Percentiles rank a stretch among this genome's conserved stretches.
Conservation (phyloP, 108 stramenopile genomes). For the Mediolabrus comicus region DNA sequence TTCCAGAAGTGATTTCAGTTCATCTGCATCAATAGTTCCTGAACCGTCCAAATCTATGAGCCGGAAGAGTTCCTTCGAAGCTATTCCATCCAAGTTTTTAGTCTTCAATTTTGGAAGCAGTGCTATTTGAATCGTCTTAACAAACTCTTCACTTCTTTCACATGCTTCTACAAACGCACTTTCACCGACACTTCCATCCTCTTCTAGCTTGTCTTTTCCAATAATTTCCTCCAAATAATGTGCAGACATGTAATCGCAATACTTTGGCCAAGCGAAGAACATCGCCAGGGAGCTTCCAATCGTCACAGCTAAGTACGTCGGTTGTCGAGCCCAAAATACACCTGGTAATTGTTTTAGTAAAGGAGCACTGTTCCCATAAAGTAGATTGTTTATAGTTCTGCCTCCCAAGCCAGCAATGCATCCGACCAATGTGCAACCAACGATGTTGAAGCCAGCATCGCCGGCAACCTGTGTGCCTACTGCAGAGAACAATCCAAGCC, state of each 20-base stretch:
- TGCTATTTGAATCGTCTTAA: neutral
- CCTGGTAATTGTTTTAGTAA: constrained; percentile 11
- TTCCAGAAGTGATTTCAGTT: constrained; percentile 8
- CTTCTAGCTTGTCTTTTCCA: constrained; percentile 19
- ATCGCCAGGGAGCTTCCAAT: constrained; percentile 21
- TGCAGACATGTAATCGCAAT: neutral
- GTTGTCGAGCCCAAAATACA: constrained; percentile 39
- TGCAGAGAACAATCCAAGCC: constrained; percentile 27
- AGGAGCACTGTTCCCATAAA: constrained; percentile 18
- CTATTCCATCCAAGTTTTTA: neutral
- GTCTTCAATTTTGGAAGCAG: neutral
- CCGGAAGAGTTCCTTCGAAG: neutral
- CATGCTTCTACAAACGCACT: constrained; percentile 7
- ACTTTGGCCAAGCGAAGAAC: constrained; percentile 43
- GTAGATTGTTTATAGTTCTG: constrained; percentile 40
- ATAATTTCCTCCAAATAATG: constrained; percentile 7
- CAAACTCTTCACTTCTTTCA: neutral
- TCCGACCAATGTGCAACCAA: constrained; percentile 33
- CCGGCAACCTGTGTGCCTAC: constrained; percentile 38
- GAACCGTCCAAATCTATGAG: constrained; percentile 10
- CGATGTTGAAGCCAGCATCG: constrained; percentile 31
- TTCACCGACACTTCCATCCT: constrained; percentile 7
- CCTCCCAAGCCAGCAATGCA: constrained; percentile 38
- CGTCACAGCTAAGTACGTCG: constrained; percentile 11
- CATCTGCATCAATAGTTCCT: constrained; percentile 3